Percentiles rank a stretch among this genome's conserved stretches.
Conservation (phyloP, 169 alveolate species). For the Cytauxzoon felis region DNA sequence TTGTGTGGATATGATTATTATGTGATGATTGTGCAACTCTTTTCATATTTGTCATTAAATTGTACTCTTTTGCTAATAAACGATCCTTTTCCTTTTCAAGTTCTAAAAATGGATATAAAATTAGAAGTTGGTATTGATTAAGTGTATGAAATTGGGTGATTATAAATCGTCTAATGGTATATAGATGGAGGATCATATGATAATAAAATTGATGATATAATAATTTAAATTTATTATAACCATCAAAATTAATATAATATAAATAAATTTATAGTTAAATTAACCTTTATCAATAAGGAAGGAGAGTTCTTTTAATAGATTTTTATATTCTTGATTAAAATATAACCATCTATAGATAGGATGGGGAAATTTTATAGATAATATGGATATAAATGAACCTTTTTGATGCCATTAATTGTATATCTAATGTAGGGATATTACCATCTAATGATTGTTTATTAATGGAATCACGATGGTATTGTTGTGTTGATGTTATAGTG, state of each 20-base stretch:
- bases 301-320: slow-evolving; percentile 31
- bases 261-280: too few relatives aligned
- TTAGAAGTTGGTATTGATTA: too few relatives aligned
- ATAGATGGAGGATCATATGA: too few relatives aligned
- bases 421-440: slow-evolving; percentile 50
- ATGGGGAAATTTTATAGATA: not conserved
- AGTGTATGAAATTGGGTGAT: too few relatives aligned
- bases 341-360: slow-evolving; percentile 39
- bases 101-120: slow-evolving; percentile 1
- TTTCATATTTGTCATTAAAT: not conserved
- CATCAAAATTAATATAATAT: not conserved
- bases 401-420: slow-evolving; percentile 54
- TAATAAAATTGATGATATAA: not conserved
- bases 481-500: not conserved
- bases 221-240: not conserved
- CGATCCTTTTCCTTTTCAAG: slow-evolving; percentile 47
- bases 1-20: not conserved
- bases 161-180: too few relatives aligned
- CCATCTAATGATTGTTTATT: too few relatives aligned
- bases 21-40: not conserved
- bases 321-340: slow-evolving; percentile 15
- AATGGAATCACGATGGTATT: slow-evolving; percentile 25
- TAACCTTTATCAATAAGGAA: slow-evolving; percentile 49
- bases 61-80: slow-evolving; percentile 16
- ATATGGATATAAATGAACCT: slow-evolving; percentile 14